Percentiles rank a stretch among this genome's conserved stretches.
These are phyloP conservation scores for Funneliformis mosseae DNA, from an alignment of 192 early-diverging fungal genomes.

Conservation along the genomic window DNA sequence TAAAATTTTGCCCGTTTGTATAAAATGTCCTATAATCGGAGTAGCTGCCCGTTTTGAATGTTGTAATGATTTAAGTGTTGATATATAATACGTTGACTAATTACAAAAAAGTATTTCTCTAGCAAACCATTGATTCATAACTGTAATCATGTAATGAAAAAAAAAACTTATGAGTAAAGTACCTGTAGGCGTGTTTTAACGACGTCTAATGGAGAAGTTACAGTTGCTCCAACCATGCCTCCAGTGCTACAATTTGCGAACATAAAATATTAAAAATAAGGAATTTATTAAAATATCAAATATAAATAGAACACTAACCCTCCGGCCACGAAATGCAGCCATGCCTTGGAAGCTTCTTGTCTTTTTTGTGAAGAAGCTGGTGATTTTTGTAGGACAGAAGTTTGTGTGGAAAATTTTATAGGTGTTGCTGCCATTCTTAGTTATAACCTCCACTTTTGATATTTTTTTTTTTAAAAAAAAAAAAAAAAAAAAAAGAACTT, in stretches of 20 bases:
- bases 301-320: constrained; percentile 48
- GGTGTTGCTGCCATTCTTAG: too few species aligned
- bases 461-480: too few species aligned
- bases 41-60: constrained; percentile 6
- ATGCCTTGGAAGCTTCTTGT: constrained; percentile 22
- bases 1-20: constrained; percentile 49
- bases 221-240: constrained; percentile 80
- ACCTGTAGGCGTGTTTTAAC: constrained; percentile 94
- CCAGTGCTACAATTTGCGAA: constrained; percentile 51
- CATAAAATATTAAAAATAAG: neutral
- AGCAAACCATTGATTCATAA: neutral
- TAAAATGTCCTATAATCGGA: constrained; percentile 52
- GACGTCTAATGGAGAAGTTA: constrained; percentile 92
- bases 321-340: constrained; percentile 68
- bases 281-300: neutral
- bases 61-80: neutral
- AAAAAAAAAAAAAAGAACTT: too few species aligned
- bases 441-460: too few species aligned
- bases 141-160: neutral
- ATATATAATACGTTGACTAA: constrained; percentile 47
- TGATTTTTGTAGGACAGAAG: neutral
- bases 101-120: neutral
- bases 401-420: neutral
- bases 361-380: neutral
- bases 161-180: neutral